Conservation (phyloP, 805 yeast genomes). For the Metschnikowia aberdeeniae region DNA sequence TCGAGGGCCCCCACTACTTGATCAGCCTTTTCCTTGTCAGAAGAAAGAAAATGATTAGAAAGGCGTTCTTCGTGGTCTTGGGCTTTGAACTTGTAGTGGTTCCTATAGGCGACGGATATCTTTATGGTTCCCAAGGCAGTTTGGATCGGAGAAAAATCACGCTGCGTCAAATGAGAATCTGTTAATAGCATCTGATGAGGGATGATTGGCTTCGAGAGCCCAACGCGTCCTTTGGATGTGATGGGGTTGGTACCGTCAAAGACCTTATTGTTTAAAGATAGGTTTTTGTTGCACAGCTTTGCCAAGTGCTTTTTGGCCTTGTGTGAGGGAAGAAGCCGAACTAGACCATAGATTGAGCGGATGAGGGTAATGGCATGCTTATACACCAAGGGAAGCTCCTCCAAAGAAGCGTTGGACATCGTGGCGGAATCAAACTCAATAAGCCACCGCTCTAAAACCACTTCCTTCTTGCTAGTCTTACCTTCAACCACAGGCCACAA, state of each 20-base stretch:
- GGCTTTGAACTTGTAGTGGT: conserved; percentile 62
- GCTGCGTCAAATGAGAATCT: conserved; percentile 54
- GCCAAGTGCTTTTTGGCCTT: conserved; percentile 43
- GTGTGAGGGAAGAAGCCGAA: conserved; percentile 69
- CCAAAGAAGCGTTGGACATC: conserved; percentile 31
- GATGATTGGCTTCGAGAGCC: conserved; percentile 67
- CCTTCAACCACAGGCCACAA: conserved; percentile 53
- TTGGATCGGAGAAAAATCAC: conserved; percentile 62
- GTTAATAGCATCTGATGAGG: conserved; percentile 34
- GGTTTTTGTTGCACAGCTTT: conserved; percentile 18
- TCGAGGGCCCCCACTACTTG: background rate
- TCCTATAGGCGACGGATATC: conserved; percentile 76
- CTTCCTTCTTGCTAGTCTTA: conserved; percentile 66
- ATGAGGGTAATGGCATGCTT: conserved; percentile 71
- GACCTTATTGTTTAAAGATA: conserved; percentile 55
- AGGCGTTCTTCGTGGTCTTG: conserved; percentile 63
- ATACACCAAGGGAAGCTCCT: conserved; percentile 65
- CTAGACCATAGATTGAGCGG: conserved; percentile 64
- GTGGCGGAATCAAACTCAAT: conserved; percentile 63
- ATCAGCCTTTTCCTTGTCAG: conserved; percentile 31
- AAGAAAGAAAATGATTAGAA: conserved; percentile 50
- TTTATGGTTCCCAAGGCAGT: conserved; percentile 73
- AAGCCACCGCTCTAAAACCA: conserved; percentile 94
- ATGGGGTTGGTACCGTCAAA: conserved; percentile 78
- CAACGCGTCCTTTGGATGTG: conserved; percentile 77